These are phyloP conservation scores for Huntiella abstrusa DNA, from an alignment of 2,329 filamentous ascomycete species.

Conservation along the genomic window DNA sequence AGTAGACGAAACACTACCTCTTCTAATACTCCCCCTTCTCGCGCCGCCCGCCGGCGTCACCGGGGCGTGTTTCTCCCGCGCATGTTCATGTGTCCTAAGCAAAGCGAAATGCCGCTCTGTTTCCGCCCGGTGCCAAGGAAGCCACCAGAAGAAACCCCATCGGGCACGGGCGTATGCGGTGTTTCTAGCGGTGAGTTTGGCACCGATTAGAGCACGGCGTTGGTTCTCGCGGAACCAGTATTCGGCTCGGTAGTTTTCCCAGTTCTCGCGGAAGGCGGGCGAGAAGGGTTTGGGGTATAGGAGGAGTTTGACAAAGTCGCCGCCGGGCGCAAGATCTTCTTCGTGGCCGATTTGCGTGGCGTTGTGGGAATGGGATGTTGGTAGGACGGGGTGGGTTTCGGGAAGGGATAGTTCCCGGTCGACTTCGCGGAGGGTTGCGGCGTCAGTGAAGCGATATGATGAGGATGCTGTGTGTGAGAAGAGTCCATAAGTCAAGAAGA, in stretches of 20 bases:
- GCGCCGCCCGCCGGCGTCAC: conserved; percentile 14
- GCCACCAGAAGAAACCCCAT: conserved; percentile 71
- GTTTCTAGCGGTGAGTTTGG: conserved; percentile 50
- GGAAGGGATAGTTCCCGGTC: conserved; percentile 37
- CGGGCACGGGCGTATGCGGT: conserved; percentile 47
- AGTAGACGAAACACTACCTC: conserved; percentile 32
- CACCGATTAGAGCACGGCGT: conserved; percentile 52
- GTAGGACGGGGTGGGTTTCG: conserved; percentile 23
- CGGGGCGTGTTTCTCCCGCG: neutral
- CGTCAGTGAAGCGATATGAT: conserved; percentile 61
- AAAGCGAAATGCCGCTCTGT: conserved; percentile 15
- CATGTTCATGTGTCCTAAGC: conserved; percentile 2
- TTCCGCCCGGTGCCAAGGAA: conserved; percentile 40
- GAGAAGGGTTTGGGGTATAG: conserved; percentile 89
- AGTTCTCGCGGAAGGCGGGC: conserved; percentile 85
- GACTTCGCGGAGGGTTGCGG: conserved; percentile 36
- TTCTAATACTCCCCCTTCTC: conserved; percentile 33
- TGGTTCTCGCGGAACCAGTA: conserved; percentile 98
- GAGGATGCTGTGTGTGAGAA: conserved; percentile 50
- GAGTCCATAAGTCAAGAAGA: conserved; percentile 58
- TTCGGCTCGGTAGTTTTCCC: conserved; percentile 83
- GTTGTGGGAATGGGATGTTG: conserved; percentile 13
- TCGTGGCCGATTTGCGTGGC: conserved; percentile 38
- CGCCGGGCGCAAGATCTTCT: conserved; percentile 76
- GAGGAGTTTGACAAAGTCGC: conserved; percentile 79